Evolutionary conservation across 371 early-diverging fungal species (phyloP), one percentile per base, ranked within the genome.

Genomic region (Apophysomyces elegans): DNA sequence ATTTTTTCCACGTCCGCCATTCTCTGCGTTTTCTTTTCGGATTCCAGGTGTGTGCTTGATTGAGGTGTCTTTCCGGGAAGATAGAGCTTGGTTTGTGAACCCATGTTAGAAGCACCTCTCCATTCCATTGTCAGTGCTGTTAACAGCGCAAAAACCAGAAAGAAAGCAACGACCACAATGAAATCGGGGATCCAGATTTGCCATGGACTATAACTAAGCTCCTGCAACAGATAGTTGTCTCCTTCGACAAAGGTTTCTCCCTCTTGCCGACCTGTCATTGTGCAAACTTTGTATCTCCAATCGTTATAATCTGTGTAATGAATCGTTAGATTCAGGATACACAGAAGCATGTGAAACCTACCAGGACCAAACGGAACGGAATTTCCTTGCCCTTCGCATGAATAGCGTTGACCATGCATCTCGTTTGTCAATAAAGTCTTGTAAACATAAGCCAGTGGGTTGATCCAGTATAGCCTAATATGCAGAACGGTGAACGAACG

Each of bases 391-490:
- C 68, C 71, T 47, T 77, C 73, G 61, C 92, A 90, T n/a, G 79
- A 76, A 44, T 88, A 85, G 4, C 50, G 11, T 37, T 86, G 74
- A n/a, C 86, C 86, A 5, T 72, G 65, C 87, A 89, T 91, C 74
- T 94, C 94, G 69, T 92, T 92, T 18, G 83, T 77, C 18, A 91
- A 66, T 32, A 94, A 76, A 4, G 90, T 87, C 67, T 88, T 84
- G 75, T 88, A 87, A 0, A 83, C 89, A 64, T 91, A 92, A 0
- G 89, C 82, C 13, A 91, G 73, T 4, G 93, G 90, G 45, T 89
- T 88, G 61, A 90, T 85, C 83, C 87, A 92, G 21, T 50, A 50
- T 9, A 50, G 4, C 54, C 54, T 50, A 47, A 18, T 7, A 21
- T 0, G 8, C 7, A 21, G 54, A 5, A 18, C 5, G 21, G 5